Evolutionary conservation across 1,284 basidiomycete genomes (phyloP).

Genomic region (Cutaneotrichosporon sp.): DNA sequence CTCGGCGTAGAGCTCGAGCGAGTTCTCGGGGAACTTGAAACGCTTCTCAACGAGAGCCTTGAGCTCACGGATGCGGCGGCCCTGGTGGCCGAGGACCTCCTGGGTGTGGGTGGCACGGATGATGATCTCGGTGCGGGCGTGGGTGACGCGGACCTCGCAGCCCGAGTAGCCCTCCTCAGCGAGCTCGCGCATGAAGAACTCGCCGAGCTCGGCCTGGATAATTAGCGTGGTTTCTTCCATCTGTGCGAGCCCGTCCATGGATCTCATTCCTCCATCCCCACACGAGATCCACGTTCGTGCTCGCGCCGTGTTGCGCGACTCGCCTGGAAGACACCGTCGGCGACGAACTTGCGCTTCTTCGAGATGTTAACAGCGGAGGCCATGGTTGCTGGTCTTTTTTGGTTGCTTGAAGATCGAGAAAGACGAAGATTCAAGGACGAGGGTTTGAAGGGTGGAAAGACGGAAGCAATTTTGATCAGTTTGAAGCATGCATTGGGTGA

Average conservation of each 20-base stretch:
- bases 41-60: constrained; percentile 98
- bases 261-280: neutral
- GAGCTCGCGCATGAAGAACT: constrained; percentile 98
- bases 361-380: constrained; percentile 70
- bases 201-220: constrained; percentile 96
- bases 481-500: neutral
- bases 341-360: constrained; percentile 96
- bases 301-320: neutral
- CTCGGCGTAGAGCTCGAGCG: constrained; percentile 98
- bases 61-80: constrained; percentile 97
- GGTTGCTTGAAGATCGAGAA: neutral
- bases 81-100: constrained; percentile 99
- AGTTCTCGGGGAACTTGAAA: constrained; percentile 99
- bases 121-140: constrained; percentile 99
- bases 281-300: neutral
- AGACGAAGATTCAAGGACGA: neutral
- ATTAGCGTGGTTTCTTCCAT: constrained; percentile 55
- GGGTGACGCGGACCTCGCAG: constrained; percentile 99
- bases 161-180: constrained; percentile 99
- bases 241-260: neutral
- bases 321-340: constrained; percentile 91
- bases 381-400: constrained; percentile 36
- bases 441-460: neutral
- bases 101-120: constrained; percentile 99
- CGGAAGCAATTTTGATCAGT: neutral